Evolutionary conservation across 192 early-diverging fungal genomes (phyloP), one percentile per base, ranked within the genome.

Genomic region (Backusella parvicylindrica): DNA sequence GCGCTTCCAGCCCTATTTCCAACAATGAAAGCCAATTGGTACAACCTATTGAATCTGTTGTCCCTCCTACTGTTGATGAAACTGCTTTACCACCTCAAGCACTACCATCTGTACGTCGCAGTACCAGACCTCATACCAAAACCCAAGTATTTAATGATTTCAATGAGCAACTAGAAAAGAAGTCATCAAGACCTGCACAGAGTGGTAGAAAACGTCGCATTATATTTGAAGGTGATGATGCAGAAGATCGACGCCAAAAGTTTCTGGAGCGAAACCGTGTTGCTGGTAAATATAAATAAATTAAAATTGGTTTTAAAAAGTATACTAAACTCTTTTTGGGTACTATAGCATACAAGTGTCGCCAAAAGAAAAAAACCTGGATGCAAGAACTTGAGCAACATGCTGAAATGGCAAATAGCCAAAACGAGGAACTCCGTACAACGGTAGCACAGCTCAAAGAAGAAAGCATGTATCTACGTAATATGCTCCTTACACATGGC

Each of bases 341-440:
- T 6, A n/a, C 12, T 13, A 2, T 40, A 76, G 80, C 80, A 43
- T 81, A 68, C 32, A 81, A 81, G 32, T 81, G 80, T 31, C 71
- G 80, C 40, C 80, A 81, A 56, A 81, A 81, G 72, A 81, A 81
- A 56, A 81, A 81, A 68, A 75, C 50, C 2, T 81, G 80, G 80
- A 77, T 77, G 72, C 71, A 77, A 65, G 71, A 81, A 18, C 68
- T 81, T 43, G 80, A 81, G 23, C 47, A 72, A 26, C 75, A 66
- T 11, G 72, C 80, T 9, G 80, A 81, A 5, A 41, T 77, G 28
- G 63, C 70, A 2, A 71, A 35, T 4, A 65, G 70, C 33, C 80
- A 69, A 15, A 77, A 81, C 33, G 74, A 77, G 33, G 72, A 72
- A 31, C 60, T 81, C 47, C 80, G 77, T 28, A 38, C 41, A 16